phyloP scores from a whole-genome alignment of 2,329 filamentous ascomycete species.

The Pseudophaeomoniella oleicola region DNA sequence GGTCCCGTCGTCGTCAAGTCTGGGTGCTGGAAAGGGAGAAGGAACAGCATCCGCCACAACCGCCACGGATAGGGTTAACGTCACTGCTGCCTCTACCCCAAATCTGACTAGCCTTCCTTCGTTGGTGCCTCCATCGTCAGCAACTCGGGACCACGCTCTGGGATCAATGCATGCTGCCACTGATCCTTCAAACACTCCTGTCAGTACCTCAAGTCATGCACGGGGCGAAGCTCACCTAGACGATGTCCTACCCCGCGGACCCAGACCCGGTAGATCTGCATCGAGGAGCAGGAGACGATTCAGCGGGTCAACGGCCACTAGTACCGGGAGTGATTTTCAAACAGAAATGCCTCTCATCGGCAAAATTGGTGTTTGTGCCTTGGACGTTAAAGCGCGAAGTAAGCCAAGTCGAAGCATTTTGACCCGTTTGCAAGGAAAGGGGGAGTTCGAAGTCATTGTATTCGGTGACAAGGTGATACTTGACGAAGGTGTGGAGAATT shows the following conservation, averaged over 20 bases:
- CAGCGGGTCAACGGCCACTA: slow-evolving; percentile 9
- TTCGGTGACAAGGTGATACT: slow-evolving; percentile 98
- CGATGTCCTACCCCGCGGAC: slow-evolving; percentile 6
- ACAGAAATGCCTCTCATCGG: slow-evolving; percentile 30
- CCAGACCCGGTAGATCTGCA: slow-evolving; percentile 9
- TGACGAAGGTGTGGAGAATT: slow-evolving; percentile 88
- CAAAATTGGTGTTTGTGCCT: slow-evolving; percentile 80
- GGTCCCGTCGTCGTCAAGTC: too few relatives aligned
- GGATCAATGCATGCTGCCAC: not conserved
- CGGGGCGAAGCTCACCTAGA: not conserved
- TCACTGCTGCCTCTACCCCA: slow-evolving; percentile 10
- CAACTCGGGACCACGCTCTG: not conserved
- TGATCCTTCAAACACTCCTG: not conserved
- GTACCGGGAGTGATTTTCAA: slow-evolving; percentile 7
- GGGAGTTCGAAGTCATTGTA: slow-evolving; percentile 90
- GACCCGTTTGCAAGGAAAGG: slow-evolving; percentile 76
- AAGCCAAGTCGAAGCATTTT: slow-evolving; percentile 95
- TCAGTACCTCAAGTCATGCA: not conserved
- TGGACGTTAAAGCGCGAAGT: slow-evolving; percentile 90
- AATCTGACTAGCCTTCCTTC: slow-evolving; percentile 9
- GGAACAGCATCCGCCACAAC: slow-evolving; percentile 8
- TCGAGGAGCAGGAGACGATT: slow-evolving; percentile 11
- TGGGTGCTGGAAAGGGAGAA: too few relatives aligned
- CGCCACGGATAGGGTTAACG: slow-evolving; percentile 10
- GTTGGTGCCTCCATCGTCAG: slow-evolving; percentile 8